Conservation (phyloP, 352 stramenopile species). For the Discostella stelligera region DNA sequence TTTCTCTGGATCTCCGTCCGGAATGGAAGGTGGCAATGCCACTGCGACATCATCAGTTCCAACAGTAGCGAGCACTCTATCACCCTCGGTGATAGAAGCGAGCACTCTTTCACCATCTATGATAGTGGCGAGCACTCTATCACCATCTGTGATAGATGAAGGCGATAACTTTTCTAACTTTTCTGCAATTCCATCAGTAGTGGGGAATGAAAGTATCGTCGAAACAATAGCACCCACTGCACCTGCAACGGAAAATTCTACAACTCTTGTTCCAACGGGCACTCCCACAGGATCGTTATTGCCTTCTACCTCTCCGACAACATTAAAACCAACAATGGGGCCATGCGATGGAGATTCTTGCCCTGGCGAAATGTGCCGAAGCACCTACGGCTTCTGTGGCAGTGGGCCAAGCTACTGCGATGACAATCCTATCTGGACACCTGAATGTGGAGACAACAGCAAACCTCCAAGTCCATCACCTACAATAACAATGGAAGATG, state of each 20-base stretch:
- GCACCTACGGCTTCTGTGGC: conserved; percentile 43
- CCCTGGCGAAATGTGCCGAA: conserved; percentile 33
- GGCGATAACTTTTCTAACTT: not conserved
- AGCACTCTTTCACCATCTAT: not conserved
- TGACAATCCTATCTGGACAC: conserved; percentile 37
- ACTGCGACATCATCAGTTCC: not conserved
- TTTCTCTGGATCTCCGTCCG: not conserved
- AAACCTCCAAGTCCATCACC: conserved; percentile 8
- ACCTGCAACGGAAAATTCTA: conserved; percentile 4
- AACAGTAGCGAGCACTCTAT: not conserved
- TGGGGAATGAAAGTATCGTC: not conserved
- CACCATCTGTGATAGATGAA: not conserved
- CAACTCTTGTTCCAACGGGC: conserved; percentile 10
- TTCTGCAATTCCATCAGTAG: not conserved
- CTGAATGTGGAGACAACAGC: conserved; percentile 22
- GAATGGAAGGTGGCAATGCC: not conserved
- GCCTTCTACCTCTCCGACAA: conserved; percentile 36
- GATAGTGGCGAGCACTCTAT: not conserved
- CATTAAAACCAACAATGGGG: conserved; percentile 33
- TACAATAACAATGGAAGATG: not conserved
- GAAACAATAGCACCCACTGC: conserved; percentile 8
- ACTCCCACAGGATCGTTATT: not conserved
- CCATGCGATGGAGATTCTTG: conserved; percentile 44
- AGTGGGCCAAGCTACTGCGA: conserved; percentile 41
- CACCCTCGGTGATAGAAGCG: not conserved